Percentiles rank a stretch among this genome's conserved stretches.
These are phyloP conservation scores for Pichia sp. DNA, from an alignment of 1,139 yeast genomes.

Conservation along the genomic window DNA sequence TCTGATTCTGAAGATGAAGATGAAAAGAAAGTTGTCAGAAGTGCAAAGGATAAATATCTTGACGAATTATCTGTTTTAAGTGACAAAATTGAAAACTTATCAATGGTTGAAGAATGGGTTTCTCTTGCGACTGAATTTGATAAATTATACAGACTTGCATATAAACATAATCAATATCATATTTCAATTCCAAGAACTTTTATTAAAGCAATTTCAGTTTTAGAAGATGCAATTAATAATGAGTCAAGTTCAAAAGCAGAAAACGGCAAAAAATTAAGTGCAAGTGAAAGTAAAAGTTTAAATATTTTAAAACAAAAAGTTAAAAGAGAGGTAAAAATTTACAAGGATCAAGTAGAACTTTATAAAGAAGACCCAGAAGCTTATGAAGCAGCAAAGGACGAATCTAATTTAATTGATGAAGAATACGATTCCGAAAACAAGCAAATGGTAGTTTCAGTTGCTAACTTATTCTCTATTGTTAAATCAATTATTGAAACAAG, in stretches of 20 bases:
- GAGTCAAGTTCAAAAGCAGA: slow-evolving; percentile 45
- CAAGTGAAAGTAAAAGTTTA: slow-evolving; percentile 80
- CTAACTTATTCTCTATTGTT: slow-evolving; percentile 60
- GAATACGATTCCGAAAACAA: slow-evolving; percentile 24
- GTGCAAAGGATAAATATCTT: slow-evolving; percentile 86
- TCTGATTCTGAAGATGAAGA: slow-evolving; percentile 49
- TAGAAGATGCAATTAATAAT: slow-evolving; percentile 65
- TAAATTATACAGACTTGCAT: slow-evolving; percentile 58
- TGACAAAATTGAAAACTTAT: slow-evolving; percentile 62
- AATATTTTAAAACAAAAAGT: slow-evolving; percentile 87
- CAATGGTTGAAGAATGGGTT: slow-evolving; percentile 76
- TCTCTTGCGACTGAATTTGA: slow-evolving; percentile 73
- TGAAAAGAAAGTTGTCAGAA: slow-evolving; percentile 78
- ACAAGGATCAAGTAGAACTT: slow-evolving; percentile 49
- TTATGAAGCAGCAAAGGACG: slow-evolving; percentile 42
- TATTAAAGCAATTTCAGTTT: slow-evolving; percentile 60
- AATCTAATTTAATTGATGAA: slow-evolving; percentile 24
- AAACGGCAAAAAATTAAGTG: slow-evolving; percentile 63
- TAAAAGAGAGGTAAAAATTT: slow-evolving; percentile 71
- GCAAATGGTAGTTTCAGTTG: slow-evolving; percentile 30
- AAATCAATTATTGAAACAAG: slow-evolving; percentile 78
- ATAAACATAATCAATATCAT: slow-evolving; percentile 70
- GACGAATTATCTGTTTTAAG: slow-evolving; percentile 76
- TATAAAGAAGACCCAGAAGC: slow-evolving; percentile 68
- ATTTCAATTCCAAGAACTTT: slow-evolving; percentile 66